Conservation (phyloP, 805 yeast genomes). For the Lachancea mirantina region DNA sequence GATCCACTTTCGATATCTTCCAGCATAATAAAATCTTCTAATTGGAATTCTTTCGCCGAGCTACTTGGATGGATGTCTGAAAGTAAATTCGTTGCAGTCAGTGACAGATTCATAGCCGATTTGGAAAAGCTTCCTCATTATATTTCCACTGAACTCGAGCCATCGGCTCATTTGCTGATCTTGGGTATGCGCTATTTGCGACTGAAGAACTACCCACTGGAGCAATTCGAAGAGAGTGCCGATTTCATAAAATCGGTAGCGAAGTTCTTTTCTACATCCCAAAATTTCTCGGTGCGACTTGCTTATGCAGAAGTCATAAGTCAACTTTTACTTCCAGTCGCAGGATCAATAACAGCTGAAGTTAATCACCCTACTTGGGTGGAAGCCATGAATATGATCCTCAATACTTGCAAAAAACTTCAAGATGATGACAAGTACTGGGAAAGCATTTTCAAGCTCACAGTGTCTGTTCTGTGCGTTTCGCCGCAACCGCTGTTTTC, state of each 20-base stretch:
- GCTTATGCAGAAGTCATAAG: slow-evolving; percentile 84
- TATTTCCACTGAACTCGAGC: slow-evolving; percentile 44
- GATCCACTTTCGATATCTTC: slow-evolving; percentile 67
- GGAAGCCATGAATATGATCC: slow-evolving; percentile 62
- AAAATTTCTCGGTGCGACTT: slow-evolving; percentile 54
- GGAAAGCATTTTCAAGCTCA: slow-evolving; percentile 59
- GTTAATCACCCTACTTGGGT: slow-evolving; percentile 95
- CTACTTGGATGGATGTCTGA: slow-evolving; percentile 87
- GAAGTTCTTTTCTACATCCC: slow-evolving; percentile 66
- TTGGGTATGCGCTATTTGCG: slow-evolving; percentile 87
- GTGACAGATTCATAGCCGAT: slow-evolving; percentile 90
- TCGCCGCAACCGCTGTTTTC: slow-evolving; percentile 72
- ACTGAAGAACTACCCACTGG: slow-evolving; percentile 78
- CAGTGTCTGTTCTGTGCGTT: slow-evolving; percentile 70
- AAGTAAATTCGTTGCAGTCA: slow-evolving; percentile 74
- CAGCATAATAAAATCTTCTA: slow-evolving; percentile 74
- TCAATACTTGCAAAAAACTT: slow-evolving; percentile 42
- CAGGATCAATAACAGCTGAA: slow-evolving; percentile 85
- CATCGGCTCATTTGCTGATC: slow-evolving; percentile 64
- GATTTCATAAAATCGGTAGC: slow-evolving; percentile 81
- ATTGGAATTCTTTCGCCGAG: slow-evolving; percentile 89
- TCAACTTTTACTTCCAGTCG: slow-evolving; percentile 69
- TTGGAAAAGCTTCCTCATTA: slow-evolving; percentile 69
- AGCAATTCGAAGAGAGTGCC: slow-evolving; percentile 86
- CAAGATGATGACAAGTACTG: slow-evolving; percentile 46